Base-by-base conservation (phyloP, 169 alveolate genomes). In the Cryptosporidium ryanae region DNA sequence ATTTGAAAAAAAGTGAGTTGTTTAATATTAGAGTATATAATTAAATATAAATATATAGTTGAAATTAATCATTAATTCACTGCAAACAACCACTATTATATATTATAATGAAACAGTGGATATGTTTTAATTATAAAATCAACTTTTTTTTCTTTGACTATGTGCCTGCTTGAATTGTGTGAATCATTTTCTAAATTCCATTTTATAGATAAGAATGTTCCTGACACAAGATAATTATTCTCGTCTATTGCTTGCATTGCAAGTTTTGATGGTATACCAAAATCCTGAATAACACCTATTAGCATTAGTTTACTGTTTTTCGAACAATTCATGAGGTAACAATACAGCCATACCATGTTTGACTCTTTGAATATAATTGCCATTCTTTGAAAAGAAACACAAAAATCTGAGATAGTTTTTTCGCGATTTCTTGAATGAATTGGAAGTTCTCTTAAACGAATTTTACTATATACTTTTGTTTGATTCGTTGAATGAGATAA, bases 391-490 rank as follows among this genome's bases (percentile, higher is more conserved):
- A 59, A 76, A 43, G 87, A 23, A 18, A 70, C 31, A 32, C 38
- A 59, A n/a, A 76, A 76, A 61, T 61, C 63, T 61, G 63, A 59
- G 38, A 76, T 76, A 18, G 63, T 76, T 18, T 76, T 76, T 29
- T 76, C 87, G 27, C 87, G 87, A 27, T 76, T 76, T 18, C 64
- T 54, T 10, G 87, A 76, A 29, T 76, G 87, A 43, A 76, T 76
- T 31, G 87, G 87, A 13, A 76, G 59, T 18, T 55, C 87, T 21
- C 87, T 55, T 25, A 76, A 21, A 23, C 87, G 57, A 17, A 46
- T 57, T 44, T 38, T 38, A 17, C 27, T 52, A 7, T 7, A 52
- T 52, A 6, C 4, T 0, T 52, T 21, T 52, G 13, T 12, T 5
- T 52, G 18, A 12, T 52, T 5, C 27, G 3, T 52, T 5, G 63